Evolutionary conservation across 2,329 filamentous ascomycete species (phyloP), one percentile per base, ranked within the genome.

Genomic region (Polytolypa hystricis): DNA sequence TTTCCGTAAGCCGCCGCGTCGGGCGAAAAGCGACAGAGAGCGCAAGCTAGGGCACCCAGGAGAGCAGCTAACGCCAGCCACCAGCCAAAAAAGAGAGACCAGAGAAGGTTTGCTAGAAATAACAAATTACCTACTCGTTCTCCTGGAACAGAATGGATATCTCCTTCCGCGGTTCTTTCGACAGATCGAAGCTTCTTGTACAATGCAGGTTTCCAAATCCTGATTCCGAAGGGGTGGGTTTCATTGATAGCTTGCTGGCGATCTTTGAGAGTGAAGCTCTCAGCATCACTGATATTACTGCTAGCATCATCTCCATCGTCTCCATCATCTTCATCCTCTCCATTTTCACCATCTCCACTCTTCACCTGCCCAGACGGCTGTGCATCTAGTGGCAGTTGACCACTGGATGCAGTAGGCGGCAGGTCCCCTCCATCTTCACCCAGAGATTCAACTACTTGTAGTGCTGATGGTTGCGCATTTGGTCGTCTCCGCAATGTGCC

Each of bases 151-250:
- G 89, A 96, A 64, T 98, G 91, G 41, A 98, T 96, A 58, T 98
- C 91, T 10, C 83, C 87, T 62, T 96, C 89, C 4, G 91, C 91
- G 31, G 80, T 93, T 61, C 93, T 91, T 58, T 96, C 86, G 25
- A 98, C 93, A 1, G 91, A 98, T 39, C 91, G 79, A 50, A 82
- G 80, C 61, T 98, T 98, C 64, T 98, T 98, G 72, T 98, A 98
- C 44, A 98, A 61, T 1, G 91, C 93, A 29, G 91, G 91, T 61
- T 98, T 98, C 91, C 91, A 98, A 45, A 98, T 84, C 57, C 93
- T 79, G 56, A 98, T 96, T 69, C 91, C 91, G 52, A 98, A 98
- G 0, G 91, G 91, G 68, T 98, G 91, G 0, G 91, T 98, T 58
- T 94, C 81, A 63, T 98, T 98, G 69, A 98, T 98, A 46, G 91